These are phyloP conservation scores for Fragaria nilgerrensis DNA, from an alignment of 306 rosid species.

Conservation along the genomic window DNA sequence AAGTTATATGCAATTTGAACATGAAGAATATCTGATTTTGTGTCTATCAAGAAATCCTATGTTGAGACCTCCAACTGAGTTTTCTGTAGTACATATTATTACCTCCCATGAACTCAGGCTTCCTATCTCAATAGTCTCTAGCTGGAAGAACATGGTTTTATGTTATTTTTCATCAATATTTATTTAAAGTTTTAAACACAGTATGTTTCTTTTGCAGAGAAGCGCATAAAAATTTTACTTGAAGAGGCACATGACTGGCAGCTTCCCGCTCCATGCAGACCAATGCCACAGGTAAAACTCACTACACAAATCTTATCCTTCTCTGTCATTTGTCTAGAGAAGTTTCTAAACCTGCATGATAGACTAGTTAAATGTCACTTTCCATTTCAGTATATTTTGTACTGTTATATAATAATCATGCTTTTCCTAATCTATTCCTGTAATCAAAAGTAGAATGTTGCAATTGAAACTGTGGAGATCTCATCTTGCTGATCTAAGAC, in stretches of 20 bases:
- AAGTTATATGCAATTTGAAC: too few species aligned
- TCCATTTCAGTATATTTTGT: neutral
- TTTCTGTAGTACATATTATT: neutral
- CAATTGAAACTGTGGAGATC: too few species aligned
- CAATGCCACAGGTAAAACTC: conserved; percentile 38
- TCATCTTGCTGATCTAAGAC: too few species aligned
- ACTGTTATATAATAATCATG: too few species aligned
- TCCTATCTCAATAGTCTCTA: too few species aligned
- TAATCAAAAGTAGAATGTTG: too few species aligned
- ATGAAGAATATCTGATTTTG: neutral
- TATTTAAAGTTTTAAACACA: too few species aligned
- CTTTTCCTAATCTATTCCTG: neutral
- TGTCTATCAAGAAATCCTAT: neutral
- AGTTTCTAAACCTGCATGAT: neutral
- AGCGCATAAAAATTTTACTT: too few species aligned
- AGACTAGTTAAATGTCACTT: neutral
- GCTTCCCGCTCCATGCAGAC: too few species aligned
- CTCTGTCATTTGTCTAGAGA: conserved; percentile 1
- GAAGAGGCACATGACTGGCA: neutral
- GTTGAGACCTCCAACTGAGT: neutral
- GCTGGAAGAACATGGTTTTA: too few species aligned
- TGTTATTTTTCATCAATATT: too few species aligned
- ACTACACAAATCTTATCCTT: conserved; percentile 18
- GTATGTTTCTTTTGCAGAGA: too few species aligned
- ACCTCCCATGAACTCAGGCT: neutral